Base-by-base conservation (phyloP, 1,139 yeast genomes). In the Zygoascus sp. region DNA sequence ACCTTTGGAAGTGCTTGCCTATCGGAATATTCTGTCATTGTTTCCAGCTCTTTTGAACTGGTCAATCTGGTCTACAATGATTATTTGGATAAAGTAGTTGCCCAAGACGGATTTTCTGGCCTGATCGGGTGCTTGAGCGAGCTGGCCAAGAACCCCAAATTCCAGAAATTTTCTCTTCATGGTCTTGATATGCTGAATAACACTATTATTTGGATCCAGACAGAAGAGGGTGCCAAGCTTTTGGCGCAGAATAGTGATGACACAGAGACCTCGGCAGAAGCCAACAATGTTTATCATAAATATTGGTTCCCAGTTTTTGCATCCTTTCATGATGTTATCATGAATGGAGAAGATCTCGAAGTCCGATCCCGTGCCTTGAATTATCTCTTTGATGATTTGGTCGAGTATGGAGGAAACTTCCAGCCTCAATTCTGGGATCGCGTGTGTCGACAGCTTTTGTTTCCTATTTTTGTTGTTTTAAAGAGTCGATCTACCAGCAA, bases 311-410 rank as follows among this genome's bases (percentile, higher is more conserved):
- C 97, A 1, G 74, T 89, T n/a, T 67, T 90, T 51, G 80, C 76
- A 56, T 86, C 94, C 11, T 85, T 88, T 66, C 89, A 89, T 61
- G 89, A 85, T 55, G 84, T 92, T 8, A 86, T 90, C 28, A 87
- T 90, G 95, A 82, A 83, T 1, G 96, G 96, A 3, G 90, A 85
- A 52, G 98, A 94, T 65, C 71, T 94, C 48, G 99, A 94, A 65
- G 96, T 90, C 5, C 78, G 98, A 57, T 86, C 97, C 0, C 74
- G 90, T 49, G 96, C 97, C 0, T 73, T 92, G 59, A 83, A 81
- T 52, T 80, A 77, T 57, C 74, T 92, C 70, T 94, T 94, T 67
- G 94, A 86, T 55, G 76, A 87, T 5, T 68, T 94, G 49, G 82
- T 82, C 46, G 82, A 82, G 50, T 82, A 85, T 60, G 98, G 98